A percentile compares a stretch with the other conserved stretches of the same genome.
phyloP scores from a whole-genome alignment of 495 filamentous ascomycete species.

The Pyrenula aspistea region DNA sequence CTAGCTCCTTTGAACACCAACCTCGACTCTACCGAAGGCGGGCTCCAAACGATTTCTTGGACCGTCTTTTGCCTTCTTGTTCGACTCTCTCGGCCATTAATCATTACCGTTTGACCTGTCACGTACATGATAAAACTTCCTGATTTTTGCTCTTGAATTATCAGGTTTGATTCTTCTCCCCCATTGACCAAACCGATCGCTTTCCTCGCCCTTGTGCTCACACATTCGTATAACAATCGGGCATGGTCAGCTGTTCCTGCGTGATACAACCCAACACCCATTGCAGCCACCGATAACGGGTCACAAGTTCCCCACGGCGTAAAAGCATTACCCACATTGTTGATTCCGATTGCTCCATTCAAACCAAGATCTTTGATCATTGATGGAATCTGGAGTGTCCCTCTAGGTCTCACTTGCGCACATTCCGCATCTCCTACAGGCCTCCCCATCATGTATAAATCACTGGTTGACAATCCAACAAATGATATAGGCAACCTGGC shows the following conservation, averaged over 20 bases:
- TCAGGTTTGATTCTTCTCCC: background rate
- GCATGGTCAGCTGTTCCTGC: slow-evolving; percentile 48
- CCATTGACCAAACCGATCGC: background rate
- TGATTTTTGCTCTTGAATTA: background rate
- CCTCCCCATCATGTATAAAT: slow-evolving; percentile 59
- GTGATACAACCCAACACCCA: slow-evolving; percentile 58
- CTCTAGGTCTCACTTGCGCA: slow-evolving; percentile 27
- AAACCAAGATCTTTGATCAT: slow-evolving; percentile 50
- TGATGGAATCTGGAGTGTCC: slow-evolving; percentile 49
- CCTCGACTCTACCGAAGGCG: background rate
- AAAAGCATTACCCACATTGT: slow-evolving; percentile 70
- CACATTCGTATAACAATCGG: slow-evolving; percentile 48
- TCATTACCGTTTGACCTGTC: background rate
- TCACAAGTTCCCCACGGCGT: slow-evolving; percentile 66
- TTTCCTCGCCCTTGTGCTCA: slow-evolving; percentile 37
- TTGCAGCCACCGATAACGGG: slow-evolving; percentile 49
- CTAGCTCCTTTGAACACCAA: background rate
- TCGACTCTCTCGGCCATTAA: background rate
- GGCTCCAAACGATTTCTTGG: background rate
- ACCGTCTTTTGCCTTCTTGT: background rate
- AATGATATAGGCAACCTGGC: slow-evolving; percentile 49
- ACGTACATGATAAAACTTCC: background rate
- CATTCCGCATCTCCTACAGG: slow-evolving; percentile 15
- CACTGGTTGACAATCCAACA: slow-evolving; percentile 61
- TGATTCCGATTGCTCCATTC: slow-evolving; percentile 52